These are phyloP conservation scores for Fusarium sp. DNA, from an alignment of 2,329 filamentous ascomycete genomes.

Conservation along the genomic window DNA sequence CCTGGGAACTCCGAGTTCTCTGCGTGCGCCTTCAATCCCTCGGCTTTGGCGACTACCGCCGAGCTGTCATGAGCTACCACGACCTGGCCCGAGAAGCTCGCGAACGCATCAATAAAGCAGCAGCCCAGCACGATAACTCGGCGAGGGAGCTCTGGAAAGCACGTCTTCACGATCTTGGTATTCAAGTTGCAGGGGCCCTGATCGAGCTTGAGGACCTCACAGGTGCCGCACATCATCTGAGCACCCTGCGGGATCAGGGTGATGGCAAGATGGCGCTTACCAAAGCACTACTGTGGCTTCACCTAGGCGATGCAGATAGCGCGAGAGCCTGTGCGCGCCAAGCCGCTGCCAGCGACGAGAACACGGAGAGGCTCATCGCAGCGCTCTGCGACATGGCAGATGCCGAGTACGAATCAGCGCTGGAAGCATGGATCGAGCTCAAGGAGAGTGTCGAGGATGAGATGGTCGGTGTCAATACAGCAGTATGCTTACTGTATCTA, in stretches of 20 bases:
- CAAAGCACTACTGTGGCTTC: conserved; percentile 75
- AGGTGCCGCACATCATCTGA: conserved; percentile 78
- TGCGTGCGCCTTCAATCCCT: conserved; percentile 85
- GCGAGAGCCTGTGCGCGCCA: conserved; percentile 65
- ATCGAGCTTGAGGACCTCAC: conserved; percentile 89
- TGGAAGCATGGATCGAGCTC: conserved; percentile 67
- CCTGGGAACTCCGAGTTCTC: conserved; percentile 86
- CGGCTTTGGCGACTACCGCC: conserved; percentile 82
- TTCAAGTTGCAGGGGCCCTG: conserved; percentile 71
- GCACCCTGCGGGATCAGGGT: conserved; percentile 59
- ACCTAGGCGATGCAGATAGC: conserved; percentile 77
- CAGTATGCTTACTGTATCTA: conserved; percentile 84
- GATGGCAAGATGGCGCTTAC: conserved; percentile 56
- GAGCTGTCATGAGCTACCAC: conserved; percentile 90
- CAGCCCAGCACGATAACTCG: conserved; percentile 57
- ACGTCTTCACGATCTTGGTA: conserved; percentile 78
- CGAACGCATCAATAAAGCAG: conserved; percentile 61
- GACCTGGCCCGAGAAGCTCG: conserved; percentile 85
- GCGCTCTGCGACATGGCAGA: conserved; percentile 83
- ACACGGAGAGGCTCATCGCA: conserved; percentile 60
- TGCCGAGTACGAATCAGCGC: conserved; percentile 72
- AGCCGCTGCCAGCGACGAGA: conserved; percentile 44
- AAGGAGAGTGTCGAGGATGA: conserved; percentile 61
- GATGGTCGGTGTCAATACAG: conserved; percentile 82
- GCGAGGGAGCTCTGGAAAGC: conserved; percentile 73